Percentiles rank a stretch among this genome's conserved stretches.
phyloP scores from a whole-genome alignment of 257 asterid genomes.

The Rhazya stricta region DNA sequence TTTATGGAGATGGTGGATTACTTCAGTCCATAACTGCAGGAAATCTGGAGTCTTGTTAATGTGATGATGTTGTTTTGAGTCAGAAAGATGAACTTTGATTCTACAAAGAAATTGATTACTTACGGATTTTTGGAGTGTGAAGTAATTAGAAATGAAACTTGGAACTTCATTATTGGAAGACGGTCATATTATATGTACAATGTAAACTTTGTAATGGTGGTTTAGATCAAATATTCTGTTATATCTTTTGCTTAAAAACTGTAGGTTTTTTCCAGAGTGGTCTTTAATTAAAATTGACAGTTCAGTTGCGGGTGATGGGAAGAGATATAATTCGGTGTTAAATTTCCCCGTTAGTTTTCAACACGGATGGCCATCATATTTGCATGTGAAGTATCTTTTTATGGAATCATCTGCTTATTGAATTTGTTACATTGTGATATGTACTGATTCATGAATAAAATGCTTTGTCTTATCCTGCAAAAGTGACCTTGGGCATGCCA shows the following conservation, averaged over 20 bases:
- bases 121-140: background rate
- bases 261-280: background rate
- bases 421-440: background rate
- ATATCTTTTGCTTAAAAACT: background rate
- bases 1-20: background rate
- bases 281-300: background rate
- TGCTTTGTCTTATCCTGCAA: background rate
- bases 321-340: background rate
- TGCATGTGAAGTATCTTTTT: background rate
- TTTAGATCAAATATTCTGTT: background rate
- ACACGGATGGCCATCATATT: background rate
- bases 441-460: background rate
- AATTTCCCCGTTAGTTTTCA: background rate
- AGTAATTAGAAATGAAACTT: background rate
- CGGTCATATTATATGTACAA: background rate
- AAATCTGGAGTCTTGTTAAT: background rate
- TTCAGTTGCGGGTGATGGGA: background rate
- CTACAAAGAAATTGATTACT: too few relatives aligned
- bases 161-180: background rate
- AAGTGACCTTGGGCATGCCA: background rate
- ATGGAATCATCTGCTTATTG: background rate
- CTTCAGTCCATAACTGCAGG: background rate
- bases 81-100: background rate
- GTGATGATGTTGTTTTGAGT: background rate
- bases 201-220: background rate